Base-by-base conservation (phyloP, 2,329 filamentous ascomycete genomes). In the Ophiostoma populinum region DNA sequence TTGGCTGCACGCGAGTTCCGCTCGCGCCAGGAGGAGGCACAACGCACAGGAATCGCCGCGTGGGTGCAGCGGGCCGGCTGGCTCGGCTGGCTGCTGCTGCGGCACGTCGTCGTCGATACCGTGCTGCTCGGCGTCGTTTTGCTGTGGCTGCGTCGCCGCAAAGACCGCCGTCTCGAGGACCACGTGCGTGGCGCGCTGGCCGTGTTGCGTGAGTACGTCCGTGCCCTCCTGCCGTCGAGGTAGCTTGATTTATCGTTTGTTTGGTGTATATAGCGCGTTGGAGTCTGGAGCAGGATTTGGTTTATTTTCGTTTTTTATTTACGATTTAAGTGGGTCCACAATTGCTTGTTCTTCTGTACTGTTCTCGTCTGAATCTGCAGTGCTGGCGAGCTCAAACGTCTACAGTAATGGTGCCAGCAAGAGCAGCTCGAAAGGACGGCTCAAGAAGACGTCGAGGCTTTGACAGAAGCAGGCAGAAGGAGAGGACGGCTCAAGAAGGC, bases 31-130 rank as follows among this genome's bases (percentile, higher is more conserved):
- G 68, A 70, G 41, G 65, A 71, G 32, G 66, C 74, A 2, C 29
- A 19, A 19, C 29, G 19, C 13, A 32, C 15, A n/a, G n/a, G n/a
- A n/a, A n/a, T n/a, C n/a, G n/a, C n/a, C n/a, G 22, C 29, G 29
- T 32, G 29, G 29, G 5, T 22, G 4, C 10, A 9, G 17, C 92
- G 82, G 81, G 32, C 77, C 1, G 62, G 70, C 29, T 82, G 82
- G 68, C 46, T 77, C 4, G 51, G 78, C 1, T 86, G 78, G 78
- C 55, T 71, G 26, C 52, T 69, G 15, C 54, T 77, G 26, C 82
- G 83, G 51, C 83, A 94, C 49, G 46, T 90, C 6, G 59, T 80
- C 19, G 63, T 80, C 29, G 82, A 95, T 54, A 51, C 75, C 8
- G 59, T 78, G 18, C 55, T 85, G 3, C 52, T 87, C 11, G 63